These are phyloP conservation scores for Rutstroemia sp. DNA, from an alignment of 2,329 filamentous ascomycete genomes.

Conservation along the genomic window DNA sequence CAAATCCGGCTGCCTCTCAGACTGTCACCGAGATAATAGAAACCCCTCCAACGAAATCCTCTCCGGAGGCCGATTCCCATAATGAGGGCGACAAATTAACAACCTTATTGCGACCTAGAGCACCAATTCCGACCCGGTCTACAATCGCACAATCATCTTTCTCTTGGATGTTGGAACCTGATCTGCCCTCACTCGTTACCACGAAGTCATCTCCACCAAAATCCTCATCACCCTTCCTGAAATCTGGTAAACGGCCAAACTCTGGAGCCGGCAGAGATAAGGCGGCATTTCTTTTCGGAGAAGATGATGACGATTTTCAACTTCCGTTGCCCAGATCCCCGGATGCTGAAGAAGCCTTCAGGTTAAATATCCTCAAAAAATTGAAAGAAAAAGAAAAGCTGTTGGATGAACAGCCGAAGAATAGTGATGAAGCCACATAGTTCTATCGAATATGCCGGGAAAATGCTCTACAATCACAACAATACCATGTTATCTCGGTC, in stretches of 20 bases:
- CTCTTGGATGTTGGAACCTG: conserved; percentile 66
- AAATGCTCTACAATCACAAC: neutral
- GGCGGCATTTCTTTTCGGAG: conserved; percentile 30
- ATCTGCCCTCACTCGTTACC: conserved; percentile 16
- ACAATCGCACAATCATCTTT: conserved; percentile 68
- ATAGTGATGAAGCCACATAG: neutral
- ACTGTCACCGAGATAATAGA: neutral
- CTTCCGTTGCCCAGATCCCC: conserved; percentile 6
- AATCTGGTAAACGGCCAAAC: conserved; percentile 20
- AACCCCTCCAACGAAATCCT: neutral
- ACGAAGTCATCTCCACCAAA: conserved; percentile 21
- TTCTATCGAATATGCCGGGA: neutral
- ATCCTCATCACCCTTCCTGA: conserved; percentile 24
- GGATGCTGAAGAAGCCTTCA: conserved; percentile 25
- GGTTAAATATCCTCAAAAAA: conserved; percentile 22
- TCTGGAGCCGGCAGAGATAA: conserved; percentile 26
- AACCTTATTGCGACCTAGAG: conserved; percentile 21
- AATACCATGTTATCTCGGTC: neutral
- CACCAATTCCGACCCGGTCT: conserved; percentile 52
- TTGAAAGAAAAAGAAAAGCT: conserved; percentile 17
- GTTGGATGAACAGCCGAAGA: neutral
- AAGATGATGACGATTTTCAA: conserved; percentile 21
- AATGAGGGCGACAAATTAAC: conserved; percentile 7
- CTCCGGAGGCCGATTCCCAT: neutral
- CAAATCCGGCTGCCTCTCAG: neutral